Percentiles rank a stretch among this genome's conserved stretches.
Conservation (phyloP, 2,329 filamentous ascomycete genomes). For the Epichloe glyceriae region DNA sequence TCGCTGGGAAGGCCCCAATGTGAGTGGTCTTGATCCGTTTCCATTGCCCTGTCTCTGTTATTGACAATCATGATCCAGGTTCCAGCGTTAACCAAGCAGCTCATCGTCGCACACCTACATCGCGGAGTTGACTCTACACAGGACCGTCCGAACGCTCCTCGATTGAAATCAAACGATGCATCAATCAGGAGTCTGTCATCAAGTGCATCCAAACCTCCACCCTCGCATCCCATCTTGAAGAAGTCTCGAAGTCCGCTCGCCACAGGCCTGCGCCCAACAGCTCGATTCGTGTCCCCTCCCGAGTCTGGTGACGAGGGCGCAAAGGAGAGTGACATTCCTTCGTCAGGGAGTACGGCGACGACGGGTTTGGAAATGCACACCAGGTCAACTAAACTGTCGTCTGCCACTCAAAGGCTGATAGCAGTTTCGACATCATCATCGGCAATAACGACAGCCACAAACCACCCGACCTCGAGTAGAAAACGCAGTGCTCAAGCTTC, state of each 20-base stretch:
- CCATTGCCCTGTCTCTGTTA: neutral
- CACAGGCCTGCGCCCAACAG: constrained; percentile 42
- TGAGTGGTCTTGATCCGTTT: constrained; percentile 16
- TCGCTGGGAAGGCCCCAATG: constrained; percentile 38
- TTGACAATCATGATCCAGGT: constrained; percentile 10
- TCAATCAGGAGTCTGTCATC: constrained; percentile 23
- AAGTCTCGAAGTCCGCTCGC: constrained; percentile 41
- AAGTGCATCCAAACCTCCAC: constrained; percentile 30
- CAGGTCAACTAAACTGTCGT: constrained; percentile 12
- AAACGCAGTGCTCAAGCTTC: constrained; percentile 36
- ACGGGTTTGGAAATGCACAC: constrained; percentile 18
- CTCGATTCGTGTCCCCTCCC: constrained; percentile 45
- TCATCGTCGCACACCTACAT: constrained; percentile 14
- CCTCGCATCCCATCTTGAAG: constrained; percentile 45
- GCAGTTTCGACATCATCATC: constrained; percentile 26
- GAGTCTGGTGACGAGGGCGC: constrained; percentile 31
- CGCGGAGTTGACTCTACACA: constrained; percentile 6
- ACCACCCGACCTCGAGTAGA: constrained; percentile 32
- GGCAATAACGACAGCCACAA: constrained; percentile 16
- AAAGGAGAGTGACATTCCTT: constrained; percentile 21
- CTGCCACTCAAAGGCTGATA: constrained; percentile 27
- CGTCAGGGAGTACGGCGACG: constrained; percentile 27
- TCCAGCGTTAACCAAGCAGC: constrained; percentile 16
- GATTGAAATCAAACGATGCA: constrained; percentile 10
- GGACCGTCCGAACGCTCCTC: constrained; percentile 7